Evolutionary conservation across 495 filamentous ascomycete species (phyloP).

Genomic region (Penicillium daleae): DNA sequence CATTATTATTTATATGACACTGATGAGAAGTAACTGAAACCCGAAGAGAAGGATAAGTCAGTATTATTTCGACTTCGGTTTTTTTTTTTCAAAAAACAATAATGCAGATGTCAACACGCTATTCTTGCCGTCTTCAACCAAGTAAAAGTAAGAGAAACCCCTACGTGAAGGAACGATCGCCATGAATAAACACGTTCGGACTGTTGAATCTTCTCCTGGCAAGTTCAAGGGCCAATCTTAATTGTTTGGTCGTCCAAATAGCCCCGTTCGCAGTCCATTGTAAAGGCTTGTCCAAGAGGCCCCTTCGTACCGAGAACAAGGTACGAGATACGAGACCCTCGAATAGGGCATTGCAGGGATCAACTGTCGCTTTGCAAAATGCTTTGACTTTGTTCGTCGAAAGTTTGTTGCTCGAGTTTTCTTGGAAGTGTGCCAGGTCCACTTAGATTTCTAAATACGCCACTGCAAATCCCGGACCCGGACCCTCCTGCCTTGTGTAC

Average conservation of each 20-base stretch:
- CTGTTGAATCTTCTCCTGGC: constrained; percentile 19
- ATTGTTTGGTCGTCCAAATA: background rate
- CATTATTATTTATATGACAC: background rate
- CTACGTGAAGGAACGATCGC: constrained; percentile 3
- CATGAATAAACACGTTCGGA: constrained; percentile 12
- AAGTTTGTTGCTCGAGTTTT: background rate
- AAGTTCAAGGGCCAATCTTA: background rate
- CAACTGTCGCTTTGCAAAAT: background rate
- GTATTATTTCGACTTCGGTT: background rate
- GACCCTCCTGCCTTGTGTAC: background rate
- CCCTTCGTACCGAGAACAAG: background rate
- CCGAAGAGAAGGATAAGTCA: background rate
- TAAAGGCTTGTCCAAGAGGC: constrained; percentile 7
- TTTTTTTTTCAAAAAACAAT: no score
- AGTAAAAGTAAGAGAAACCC: background rate
- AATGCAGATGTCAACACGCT: background rate
- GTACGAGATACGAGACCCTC: background rate
- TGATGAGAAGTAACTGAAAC: background rate
- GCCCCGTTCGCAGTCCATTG: background rate
- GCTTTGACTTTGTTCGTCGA: background rate
- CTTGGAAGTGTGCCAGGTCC: background rate
- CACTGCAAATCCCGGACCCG: background rate
- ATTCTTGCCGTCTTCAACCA: background rate
- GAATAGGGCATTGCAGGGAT: background rate
- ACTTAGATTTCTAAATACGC: background rate